Percentiles rank a stretch among this genome's conserved stretches.
phyloP scores from a whole-genome alignment of 495 filamentous ascomycete species.

The Daldinia loculata region DNA sequence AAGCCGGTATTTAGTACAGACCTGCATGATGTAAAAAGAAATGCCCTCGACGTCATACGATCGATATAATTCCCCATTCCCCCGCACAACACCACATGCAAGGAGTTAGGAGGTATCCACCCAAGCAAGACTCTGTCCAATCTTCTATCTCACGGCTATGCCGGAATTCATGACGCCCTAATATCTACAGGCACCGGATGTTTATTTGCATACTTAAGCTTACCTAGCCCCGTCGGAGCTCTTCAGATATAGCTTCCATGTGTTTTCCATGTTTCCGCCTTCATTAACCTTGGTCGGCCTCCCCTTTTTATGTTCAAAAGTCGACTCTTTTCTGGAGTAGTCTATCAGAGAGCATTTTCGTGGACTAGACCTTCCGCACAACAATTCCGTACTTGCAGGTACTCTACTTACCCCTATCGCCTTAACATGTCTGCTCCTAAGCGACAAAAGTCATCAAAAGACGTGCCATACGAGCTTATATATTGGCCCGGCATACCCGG shows the following conservation, averaged over 20 bases:
- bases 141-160: conserved; percentile 23
- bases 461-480: conserved; percentile 63
- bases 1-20: not conserved
- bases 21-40: not conserved
- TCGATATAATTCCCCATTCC: conserved; percentile 19
- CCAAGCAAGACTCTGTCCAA: conserved; percentile 8
- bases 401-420: not conserved
- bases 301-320: conserved; percentile 9
- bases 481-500: conserved; percentile 73
- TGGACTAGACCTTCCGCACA: not conserved
- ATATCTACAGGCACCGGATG: not conserved
- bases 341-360: not conserved
- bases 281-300: not conserved
- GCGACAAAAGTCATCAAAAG: conserved; percentile 52
- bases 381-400: not conserved
- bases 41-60: conserved; percentile 29
- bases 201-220: not conserved
- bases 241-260: not conserved
- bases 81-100: conserved; percentile 20
- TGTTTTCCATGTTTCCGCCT: too few species aligned
- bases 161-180: conserved; percentile 5
- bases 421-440: conserved; percentile 46
- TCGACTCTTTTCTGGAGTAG: conserved; percentile 4
- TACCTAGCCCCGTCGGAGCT: not conserved
- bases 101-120: not conserved